Base-by-base conservation (phyloP, 345 rosid species). In the Citropsis articulata region DNA sequence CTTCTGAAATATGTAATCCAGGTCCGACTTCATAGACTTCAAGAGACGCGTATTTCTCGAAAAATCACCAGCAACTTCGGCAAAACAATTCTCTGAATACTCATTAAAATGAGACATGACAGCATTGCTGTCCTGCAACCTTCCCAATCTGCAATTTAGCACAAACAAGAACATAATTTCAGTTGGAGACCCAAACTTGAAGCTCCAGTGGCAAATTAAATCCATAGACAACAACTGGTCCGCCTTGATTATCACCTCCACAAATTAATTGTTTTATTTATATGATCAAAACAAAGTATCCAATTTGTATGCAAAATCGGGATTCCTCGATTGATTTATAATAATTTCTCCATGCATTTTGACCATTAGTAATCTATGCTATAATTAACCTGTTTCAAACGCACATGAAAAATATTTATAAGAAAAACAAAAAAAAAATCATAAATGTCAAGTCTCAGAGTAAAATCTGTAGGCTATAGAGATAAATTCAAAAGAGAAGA, bases 61-160 rank as follows among this genome's bases (percentile, higher is more conserved):
- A 77, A 92, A 89, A 56, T 94, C 98, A 66, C 84, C 64, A 6
- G 95, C 90, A 73, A 92, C 92, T 81, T 96, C 97, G 13, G 82
- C 78, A 45, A 92, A 91, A 71, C 95, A 94, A 71, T 90, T 81
- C 93, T 94, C 98, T 1, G 97, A 92, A 77, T 86, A 92, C 61
- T 94, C 94, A 24, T 92, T 96, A 80, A 92, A 94, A 84, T 96
- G 98, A 28, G 97, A 83, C 38, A 96, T 86, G 55, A 96, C 99
- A 0, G 98, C 97, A 53, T 91, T 92, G 86, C 97, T 96, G 78
- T 96, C 99, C 82, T 96, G 99, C 81, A 94, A 78, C 85, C 99
- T 92, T 77, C 99, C 99, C 82, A 94, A 81, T 84, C 99, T 96
- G 87, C 69, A 76, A 84, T 66, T 82, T 55, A 12, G 65, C 25